A percentile compares a stretch with the other conserved stretches of the same genome.
Evolutionary conservation across 495 filamentous ascomycete genomes (phyloP).

Genomic region (Penicillium paradoxum): DNA sequence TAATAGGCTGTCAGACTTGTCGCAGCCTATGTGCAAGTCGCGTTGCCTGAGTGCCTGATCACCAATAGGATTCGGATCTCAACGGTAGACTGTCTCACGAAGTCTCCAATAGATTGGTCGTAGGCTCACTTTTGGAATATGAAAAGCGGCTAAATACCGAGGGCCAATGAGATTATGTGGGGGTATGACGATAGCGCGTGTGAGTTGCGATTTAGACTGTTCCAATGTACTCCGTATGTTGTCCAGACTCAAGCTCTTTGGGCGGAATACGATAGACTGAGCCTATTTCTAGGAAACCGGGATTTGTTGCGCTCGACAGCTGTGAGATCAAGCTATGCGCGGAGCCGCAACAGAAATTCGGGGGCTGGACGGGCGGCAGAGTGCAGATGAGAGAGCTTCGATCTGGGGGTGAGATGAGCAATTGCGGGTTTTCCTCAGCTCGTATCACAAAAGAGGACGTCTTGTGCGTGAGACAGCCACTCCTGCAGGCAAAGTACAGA

Average conservation of each 20-base stretch:
- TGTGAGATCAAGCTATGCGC: background rate
- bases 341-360: constrained; percentile 1
- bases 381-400: constrained; percentile 10
- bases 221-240: background rate
- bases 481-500: constrained; percentile 6
- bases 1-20: background rate
- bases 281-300: no score
- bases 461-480: constrained; percentile 13
- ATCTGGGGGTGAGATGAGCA: background rate
- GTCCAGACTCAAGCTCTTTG: background rate
- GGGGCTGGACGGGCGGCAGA: constrained; percentile 1
- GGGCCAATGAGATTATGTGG: constrained; percentile 1
- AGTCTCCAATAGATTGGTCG: background rate
- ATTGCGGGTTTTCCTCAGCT: constrained; percentile 7
- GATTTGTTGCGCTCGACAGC: background rate
- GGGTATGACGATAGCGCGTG: background rate
- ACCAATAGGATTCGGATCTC: background rate
- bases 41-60: background rate
- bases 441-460: constrained; percentile 12
- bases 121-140: background rate
- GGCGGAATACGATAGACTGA: background rate
- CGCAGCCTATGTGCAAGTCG: background rate
- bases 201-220: constrained; percentile 9
- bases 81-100: constrained; percentile 1
- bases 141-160: background rate